Conservation (phyloP, 139 green algal species). For the Microglena sp. region DNA sequence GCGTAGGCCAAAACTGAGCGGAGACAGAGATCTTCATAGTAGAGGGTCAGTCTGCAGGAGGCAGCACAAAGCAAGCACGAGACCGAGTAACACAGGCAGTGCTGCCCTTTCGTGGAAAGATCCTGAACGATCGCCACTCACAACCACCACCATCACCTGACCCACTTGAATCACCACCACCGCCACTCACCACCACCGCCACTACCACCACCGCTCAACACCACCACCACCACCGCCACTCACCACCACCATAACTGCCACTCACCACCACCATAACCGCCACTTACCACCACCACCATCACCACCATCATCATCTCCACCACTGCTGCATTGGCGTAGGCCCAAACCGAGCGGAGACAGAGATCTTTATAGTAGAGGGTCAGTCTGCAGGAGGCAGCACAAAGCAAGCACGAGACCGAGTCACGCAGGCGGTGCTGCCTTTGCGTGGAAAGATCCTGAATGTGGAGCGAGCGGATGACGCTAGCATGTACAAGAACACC, state of each 20-base stretch:
- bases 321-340: slow-evolving; percentile 8
- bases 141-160: no score
- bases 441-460: slow-evolving; percentile 98
- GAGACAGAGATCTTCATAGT: slow-evolving; percentile 93
- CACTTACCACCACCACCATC: no score
- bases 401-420: slow-evolving; percentile 87
- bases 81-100: slow-evolving; percentile 78
- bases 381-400: slow-evolving; percentile 90
- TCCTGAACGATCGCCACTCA: no score
- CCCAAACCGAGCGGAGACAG: slow-evolving; percentile 22
- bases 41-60: slow-evolving; percentile 92
- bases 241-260: no score
- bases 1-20: slow-evolving; percentile 5
- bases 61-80: slow-evolving; percentile 88
- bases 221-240: no score
- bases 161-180: no score
- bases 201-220: no score
- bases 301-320: no score
- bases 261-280: no score
- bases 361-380: slow-evolving; percentile 98
- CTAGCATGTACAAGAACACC: slow-evolving; percentile 86
- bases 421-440: slow-evolving; percentile 83
- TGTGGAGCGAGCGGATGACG: slow-evolving; percentile 67
- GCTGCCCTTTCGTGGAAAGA: slow-evolving; percentile 92
- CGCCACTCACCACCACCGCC: no score